A percentile compares a stretch with the other conserved stretches of the same genome.
Conservation (phyloP, 192 early-diverging fungal species). For the Coemansia sp. region DNA sequence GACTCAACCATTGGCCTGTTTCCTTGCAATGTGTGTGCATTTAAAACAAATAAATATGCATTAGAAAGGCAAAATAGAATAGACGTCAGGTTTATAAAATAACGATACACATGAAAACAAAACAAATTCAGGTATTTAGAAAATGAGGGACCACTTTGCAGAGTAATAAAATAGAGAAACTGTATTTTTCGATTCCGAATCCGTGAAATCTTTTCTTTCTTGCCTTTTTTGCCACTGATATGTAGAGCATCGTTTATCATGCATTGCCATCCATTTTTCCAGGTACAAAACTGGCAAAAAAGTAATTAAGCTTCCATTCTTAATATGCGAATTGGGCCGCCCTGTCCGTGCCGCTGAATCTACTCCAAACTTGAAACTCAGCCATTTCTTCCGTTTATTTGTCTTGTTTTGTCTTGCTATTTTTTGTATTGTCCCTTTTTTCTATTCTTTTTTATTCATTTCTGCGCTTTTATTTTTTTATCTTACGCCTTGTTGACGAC, state of each 20-base stretch:
- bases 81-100: neutral
- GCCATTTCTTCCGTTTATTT: neutral
- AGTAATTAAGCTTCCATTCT: neutral
- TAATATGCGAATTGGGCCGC: neutral
- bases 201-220: neutral
- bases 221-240: neutral
- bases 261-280: neutral
- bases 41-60: conserved; percentile 1
- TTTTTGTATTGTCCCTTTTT: neutral
- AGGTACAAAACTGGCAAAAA: neutral
- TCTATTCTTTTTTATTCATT: neutral
- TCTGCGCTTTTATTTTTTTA: conserved; percentile 7
- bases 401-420: neutral
- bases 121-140: neutral
- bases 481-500: neutral
- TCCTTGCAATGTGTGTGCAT: neutral
- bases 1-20: neutral
- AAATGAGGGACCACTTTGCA: neutral
- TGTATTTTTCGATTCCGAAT: neutral
- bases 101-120: neutral
- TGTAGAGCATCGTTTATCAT: neutral
- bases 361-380: neutral
- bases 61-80: neutral
- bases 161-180: neutral
- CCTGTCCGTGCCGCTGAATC: neutral